Evolutionary conservation across 2,329 filamentous ascomycete species (phyloP), one percentile per base, ranked within the genome.

Genomic region (Arthrobotrys conoides): DNA sequence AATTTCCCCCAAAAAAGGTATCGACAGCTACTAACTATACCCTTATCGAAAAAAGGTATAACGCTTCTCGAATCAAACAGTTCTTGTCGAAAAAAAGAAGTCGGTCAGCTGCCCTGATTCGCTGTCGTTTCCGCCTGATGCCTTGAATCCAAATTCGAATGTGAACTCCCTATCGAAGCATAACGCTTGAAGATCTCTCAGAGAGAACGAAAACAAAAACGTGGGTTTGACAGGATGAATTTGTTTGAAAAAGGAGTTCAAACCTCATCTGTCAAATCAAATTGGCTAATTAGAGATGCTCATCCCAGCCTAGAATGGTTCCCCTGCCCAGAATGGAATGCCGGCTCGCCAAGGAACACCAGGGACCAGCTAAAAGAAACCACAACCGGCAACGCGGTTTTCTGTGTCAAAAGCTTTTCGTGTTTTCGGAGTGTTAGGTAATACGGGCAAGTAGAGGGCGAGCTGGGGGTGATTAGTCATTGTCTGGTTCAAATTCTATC

Each of bases 111-210:
- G 27, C n/a, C 36, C 57, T 44, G 57, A 61, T 41, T 61, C 57
- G 57, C 33, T 61, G 33, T 5, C 16, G 5, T 41, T 27, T 61
- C 20, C 16, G 33, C 10, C 27, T 55, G 27, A n/a, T 44, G 57
- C n/a, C 57, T 41, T 12, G 57, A n/a, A 61, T 24, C 5, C n/a
- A n/a, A n/a, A 5, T 16, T 20, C 30, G 48, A 51, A n/a, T 16
- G 22, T 24, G 20, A 16, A 12, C 24, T 38, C 46, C 51, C 41
- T 61, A 61, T 70, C 66, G 33, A 18, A 38, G 57, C 20, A 61
- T 71, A 71, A 38, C 67, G 55, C 41, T 24, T 53, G 67, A 63
- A 51, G 67, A 71, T 71, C 67, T 38, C 22, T 61, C 57, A 16
- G 44, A 61, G 12, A 16, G 53, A 16, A n/a, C 8, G 46, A 24